These are phyloP conservation scores for Zymoseptoria crescenta DNA, from an alignment of 2,329 filamentous ascomycete species.

Conservation along the genomic window DNA sequence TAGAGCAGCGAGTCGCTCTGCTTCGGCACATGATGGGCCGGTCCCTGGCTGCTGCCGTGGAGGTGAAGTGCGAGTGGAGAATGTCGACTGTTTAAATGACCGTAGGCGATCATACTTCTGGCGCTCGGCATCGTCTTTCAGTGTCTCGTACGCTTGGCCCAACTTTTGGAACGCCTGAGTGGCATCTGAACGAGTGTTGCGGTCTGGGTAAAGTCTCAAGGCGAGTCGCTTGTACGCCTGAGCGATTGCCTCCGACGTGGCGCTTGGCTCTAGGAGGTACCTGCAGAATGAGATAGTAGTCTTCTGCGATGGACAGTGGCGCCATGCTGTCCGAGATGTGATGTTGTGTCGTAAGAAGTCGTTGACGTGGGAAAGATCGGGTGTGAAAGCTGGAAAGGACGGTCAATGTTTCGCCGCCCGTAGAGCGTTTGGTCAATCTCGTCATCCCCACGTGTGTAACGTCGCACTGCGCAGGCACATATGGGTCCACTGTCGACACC, in stretches of 20 bases:
- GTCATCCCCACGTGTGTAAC: not conserved
- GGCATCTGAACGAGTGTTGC: constrained; percentile 29
- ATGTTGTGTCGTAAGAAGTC: not conserved
- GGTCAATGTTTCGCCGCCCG: too few relatives aligned
- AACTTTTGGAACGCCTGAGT: constrained; percentile 34
- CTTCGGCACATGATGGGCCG: constrained; percentile 10
- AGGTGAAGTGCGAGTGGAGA: not conserved
- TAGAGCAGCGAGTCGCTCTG: constrained; percentile 22
- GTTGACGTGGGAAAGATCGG: too few relatives aligned
- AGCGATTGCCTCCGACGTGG: constrained; percentile 21
- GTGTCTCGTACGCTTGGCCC: constrained; percentile 30
- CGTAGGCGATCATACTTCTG: constrained; percentile 30
- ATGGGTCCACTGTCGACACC: not conserved
- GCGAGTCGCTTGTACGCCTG: constrained; percentile 30
- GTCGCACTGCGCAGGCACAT: not conserved
- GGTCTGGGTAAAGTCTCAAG: constrained; percentile 31
- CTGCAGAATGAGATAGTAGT: constrained; percentile 29
- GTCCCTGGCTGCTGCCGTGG: not conserved
- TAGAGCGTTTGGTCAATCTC: not conserved
- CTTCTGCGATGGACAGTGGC: constrained; percentile 23
- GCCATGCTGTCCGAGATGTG: constrained; percentile 19
- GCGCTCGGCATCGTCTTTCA: constrained; percentile 27
- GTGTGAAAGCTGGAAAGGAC: too few relatives aligned
- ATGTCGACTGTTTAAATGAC: constrained; percentile 16
- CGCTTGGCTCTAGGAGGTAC: constrained; percentile 26